phyloP scores from a whole-genome alignment of 305 asterid species.

The Solanum hybrid region DNA sequence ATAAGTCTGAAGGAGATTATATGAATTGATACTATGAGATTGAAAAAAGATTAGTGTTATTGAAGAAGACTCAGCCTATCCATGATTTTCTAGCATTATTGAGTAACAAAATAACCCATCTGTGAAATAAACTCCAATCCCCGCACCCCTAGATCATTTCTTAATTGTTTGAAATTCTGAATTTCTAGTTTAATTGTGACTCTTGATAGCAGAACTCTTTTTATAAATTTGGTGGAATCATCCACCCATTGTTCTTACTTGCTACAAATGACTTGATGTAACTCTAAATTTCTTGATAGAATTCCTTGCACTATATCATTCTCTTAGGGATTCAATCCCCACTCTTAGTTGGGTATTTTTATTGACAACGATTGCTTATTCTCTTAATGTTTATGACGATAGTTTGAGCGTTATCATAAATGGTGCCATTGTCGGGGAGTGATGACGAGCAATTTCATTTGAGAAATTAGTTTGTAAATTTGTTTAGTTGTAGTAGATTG shows the following conservation, averaged over 20 bases:
- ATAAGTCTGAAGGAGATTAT: not conserved
- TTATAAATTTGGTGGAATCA: not conserved
- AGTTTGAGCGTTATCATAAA: not conserved
- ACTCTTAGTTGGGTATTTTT: not conserved
- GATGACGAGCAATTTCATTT: not conserved
- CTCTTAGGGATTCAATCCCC: not conserved
- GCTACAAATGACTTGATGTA: not conserved
- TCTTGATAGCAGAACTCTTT: not conserved
- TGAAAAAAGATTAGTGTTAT: not conserved
- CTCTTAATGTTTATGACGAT: not conserved
- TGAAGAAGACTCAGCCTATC: not conserved
- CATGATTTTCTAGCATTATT: not conserved
- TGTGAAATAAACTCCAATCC: not conserved
- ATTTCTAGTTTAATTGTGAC: not conserved
- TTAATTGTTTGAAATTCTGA: not conserved
- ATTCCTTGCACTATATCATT: not conserved
- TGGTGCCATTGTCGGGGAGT: not conserved
- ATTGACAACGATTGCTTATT: not conserved
- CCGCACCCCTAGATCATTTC: not conserved
- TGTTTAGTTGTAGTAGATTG: not conserved
- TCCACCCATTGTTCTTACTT: not conserved
- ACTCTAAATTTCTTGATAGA: not conserved
- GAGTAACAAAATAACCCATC: not conserved
- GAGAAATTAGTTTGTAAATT: not conserved
- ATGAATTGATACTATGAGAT: not conserved